Percentiles rank a stretch among this genome's conserved stretches.
These are phyloP conservation scores for Alternaria infectoria DNA, from an alignment of 2,329 filamentous ascomycete species.

Conservation along the genomic window DNA sequence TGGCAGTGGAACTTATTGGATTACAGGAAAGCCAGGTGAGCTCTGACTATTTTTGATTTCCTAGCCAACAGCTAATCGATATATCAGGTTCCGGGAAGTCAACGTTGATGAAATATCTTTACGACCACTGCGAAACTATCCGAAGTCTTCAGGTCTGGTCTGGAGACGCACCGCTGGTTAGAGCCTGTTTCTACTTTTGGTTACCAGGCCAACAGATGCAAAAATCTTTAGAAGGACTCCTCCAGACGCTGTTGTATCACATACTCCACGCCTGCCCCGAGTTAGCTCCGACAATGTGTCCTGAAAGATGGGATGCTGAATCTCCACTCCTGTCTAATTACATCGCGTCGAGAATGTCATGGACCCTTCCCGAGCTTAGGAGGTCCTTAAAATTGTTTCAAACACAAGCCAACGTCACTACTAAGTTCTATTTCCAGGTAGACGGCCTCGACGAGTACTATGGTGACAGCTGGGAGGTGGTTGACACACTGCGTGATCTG, in stretches of 20 bases:
- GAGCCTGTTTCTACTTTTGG: slow-evolving; percentile 7
- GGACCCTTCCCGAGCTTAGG: too few species aligned
- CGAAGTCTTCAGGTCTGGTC: not conserved
- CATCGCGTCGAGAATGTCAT: too few species aligned
- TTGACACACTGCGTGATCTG: accelerated
- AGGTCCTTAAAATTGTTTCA: too few species aligned
- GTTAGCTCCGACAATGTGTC: accelerated
- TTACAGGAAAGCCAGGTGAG: slow-evolving; percentile 54
- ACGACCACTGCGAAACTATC: not conserved
- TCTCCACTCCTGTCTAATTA: too few species aligned
- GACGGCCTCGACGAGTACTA: not conserved
- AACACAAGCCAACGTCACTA: too few species aligned
- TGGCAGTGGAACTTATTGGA: slow-evolving; percentile 30
- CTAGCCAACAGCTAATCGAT: too few species aligned
- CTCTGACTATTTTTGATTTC: too few species aligned
- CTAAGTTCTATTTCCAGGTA: not conserved
- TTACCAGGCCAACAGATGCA: not conserved
- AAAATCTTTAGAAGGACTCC: not conserved
- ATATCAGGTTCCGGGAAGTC: slow-evolving; percentile 54
- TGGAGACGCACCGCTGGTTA: not conserved
- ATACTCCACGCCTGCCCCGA: not conserved
- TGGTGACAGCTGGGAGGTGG: not conserved
- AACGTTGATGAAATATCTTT: slow-evolving; percentile 48
- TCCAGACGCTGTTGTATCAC: not conserved
- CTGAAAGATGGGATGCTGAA: not conserved